A percentile compares a stretch with the other conserved stretches of the same genome.
Evolutionary conservation across 2,329 filamentous ascomycete species (phyloP).

Genomic region (Alternaria atra): DNA sequence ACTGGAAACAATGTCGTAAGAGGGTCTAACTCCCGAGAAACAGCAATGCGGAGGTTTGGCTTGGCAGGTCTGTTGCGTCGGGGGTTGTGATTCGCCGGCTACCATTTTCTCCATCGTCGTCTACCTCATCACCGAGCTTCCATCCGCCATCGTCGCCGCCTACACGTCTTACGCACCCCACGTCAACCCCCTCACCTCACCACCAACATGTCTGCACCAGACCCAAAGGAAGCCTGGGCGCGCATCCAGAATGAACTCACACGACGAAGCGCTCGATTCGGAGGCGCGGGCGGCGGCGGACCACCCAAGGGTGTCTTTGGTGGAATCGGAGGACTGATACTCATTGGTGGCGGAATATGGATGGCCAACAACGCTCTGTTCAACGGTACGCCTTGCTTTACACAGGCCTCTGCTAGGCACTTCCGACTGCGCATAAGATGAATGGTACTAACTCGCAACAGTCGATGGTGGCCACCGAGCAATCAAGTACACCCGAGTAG

Average conservation of each 20-base stretch:
- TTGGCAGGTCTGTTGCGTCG: conserved; percentile 34
- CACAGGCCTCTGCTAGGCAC: not conserved
- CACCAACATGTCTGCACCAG: conserved; percentile 52
- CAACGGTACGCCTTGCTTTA: conserved; percentile 63
- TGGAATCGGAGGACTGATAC: conserved; percentile 62
- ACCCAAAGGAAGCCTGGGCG: conserved; percentile 73
- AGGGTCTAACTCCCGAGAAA: conserved; percentile 7
- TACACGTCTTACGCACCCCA: conserved; percentile 46
- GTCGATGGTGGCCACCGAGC: conserved; percentile 98
- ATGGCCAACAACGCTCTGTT: conserved; percentile 71
- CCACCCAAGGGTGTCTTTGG: conserved; percentile 63
- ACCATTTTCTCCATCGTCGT: conserved; percentile 39
- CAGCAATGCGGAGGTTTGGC: conserved; percentile 20
- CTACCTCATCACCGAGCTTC: conserved; percentile 39
- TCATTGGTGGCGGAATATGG: conserved; percentile 64
- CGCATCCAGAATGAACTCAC: conserved; percentile 69
- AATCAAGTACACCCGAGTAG: conserved; percentile 95
- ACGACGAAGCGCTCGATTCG: conserved; percentile 55
- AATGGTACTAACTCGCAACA: conserved; percentile 46
- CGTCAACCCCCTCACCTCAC: conserved; percentile 30
- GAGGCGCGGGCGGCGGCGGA: conserved; percentile 59
- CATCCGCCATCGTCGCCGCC: conserved; percentile 27
- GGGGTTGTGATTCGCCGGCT: conserved; percentile 38
- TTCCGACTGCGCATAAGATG: not conserved
- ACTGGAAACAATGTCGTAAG: not conserved